These are phyloP conservation scores for Carex arenaria DNA, from an alignment of 202 grass and related monocot genomes.

Conservation along the genomic window DNA sequence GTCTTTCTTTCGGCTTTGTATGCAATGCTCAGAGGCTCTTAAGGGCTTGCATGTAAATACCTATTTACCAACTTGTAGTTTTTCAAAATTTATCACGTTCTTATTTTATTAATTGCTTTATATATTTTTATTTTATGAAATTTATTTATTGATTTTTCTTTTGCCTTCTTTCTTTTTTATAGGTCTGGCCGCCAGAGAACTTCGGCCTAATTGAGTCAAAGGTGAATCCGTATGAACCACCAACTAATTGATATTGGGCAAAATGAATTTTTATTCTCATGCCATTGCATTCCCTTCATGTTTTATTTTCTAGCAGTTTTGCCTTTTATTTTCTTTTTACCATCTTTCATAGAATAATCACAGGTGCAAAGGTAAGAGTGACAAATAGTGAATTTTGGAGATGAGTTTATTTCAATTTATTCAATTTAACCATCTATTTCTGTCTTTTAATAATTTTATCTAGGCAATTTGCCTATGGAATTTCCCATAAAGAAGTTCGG, in stretches of 20 bases:
- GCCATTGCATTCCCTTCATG: background rate
- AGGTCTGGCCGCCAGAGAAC: conserved; percentile 51
- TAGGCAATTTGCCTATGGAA: background rate
- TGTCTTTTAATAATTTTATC: background rate
- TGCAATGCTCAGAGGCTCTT: background rate
- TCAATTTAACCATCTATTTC: background rate
- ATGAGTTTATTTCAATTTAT: background rate
- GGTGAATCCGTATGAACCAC: conserved; percentile 13
- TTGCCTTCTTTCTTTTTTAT: conserved; percentile 14
- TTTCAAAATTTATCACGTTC: background rate
- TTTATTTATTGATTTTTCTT: background rate
- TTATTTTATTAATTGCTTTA: background rate
- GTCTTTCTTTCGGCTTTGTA: background rate
- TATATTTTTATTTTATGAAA: too few species aligned
- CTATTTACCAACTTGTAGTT: background rate
- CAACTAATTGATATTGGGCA: background rate
- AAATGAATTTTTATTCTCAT: background rate
- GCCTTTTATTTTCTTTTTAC: background rate
- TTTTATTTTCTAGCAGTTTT: background rate
- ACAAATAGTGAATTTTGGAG: background rate
- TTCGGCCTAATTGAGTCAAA: conserved; percentile 49
- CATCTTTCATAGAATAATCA: background rate
- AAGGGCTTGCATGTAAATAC: background rate
- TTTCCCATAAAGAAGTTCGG: background rate
- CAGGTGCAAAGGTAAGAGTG: background rate